These are phyloP conservation scores for Choiromyces venosus DNA, from an alignment of 495 filamentous ascomycete genomes.

Conservation along the genomic window DNA sequence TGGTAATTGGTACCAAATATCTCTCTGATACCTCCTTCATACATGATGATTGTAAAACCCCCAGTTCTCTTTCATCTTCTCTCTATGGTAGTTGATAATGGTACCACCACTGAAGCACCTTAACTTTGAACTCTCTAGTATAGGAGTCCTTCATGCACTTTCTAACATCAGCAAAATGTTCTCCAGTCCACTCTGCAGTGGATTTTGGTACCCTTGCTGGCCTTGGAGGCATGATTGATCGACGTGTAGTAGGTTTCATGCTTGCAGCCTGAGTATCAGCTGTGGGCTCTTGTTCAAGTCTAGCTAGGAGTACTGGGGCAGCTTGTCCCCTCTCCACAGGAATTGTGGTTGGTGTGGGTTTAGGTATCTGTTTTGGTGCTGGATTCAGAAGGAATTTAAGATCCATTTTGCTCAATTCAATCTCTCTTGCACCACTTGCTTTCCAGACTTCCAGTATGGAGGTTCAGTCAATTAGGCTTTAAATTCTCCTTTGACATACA, in stretches of 20 bases:
- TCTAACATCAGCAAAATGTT: neutral
- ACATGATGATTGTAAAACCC: no score
- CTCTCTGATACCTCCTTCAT: no score
- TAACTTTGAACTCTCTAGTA: no score
- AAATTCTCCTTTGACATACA: neutral
- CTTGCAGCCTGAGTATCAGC: neutral
- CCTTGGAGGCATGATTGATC: neutral
- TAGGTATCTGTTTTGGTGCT: neutral
- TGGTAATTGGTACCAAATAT: no score
- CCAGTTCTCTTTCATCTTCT: no score
- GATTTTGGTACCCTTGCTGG: neutral
- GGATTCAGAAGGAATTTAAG: neutral
- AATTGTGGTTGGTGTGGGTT: no score
- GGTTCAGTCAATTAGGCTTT: neutral
- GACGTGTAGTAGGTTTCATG: neutral
- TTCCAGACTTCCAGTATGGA: neutral
- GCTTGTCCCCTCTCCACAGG: no score
- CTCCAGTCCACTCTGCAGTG: neutral
- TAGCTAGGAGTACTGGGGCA: neutral
- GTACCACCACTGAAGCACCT: no score
- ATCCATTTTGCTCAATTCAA: neutral
- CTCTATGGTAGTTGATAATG: no score
- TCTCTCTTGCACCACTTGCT: neutral
- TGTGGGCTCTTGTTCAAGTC: rapidly evolving
- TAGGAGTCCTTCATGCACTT: no score